Evolutionary conservation across 2,329 filamentous ascomycete genomes (phyloP), one percentile per base, ranked within the genome.

Genomic region (Penicillium sumatraense): DNA sequence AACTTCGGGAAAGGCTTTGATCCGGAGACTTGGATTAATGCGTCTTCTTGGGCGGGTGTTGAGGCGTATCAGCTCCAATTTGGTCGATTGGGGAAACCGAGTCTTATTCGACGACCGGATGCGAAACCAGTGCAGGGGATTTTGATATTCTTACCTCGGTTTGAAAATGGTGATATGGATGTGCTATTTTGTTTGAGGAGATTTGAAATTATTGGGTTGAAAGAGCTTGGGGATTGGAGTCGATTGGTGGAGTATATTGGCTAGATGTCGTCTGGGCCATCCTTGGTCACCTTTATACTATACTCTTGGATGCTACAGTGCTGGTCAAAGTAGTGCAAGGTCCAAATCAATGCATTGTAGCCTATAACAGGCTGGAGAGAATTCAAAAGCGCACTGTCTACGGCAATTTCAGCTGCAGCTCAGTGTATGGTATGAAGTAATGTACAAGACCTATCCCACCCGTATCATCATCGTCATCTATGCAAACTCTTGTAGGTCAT

Each of bases 381-480:
- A 23, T 5, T 40, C 38, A 46, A 40, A 50, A 46, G 27, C 18
- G 24, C 29, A 55, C 40, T 36, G 29, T 54, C 44, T 33, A 40
- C 45, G 40, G 31, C 41, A 31, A 53, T 53, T 26, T 27, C 42
- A 46, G 42, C 42, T 46, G 42, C 24, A 50, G 42, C 42, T 51
- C 41, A 54, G 31, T 61, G 56, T 60, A 53, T 58, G 58, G 53
- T 63, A 55, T 65, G 54, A 64, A 65, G 45, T 66, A 66, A 62
- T 66, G 51, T 66, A 66, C 63, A 66, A 47, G 54, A 56, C 58
- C 62, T 63, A 53, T 56, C 42, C 51, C 47, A 53, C 51, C 60
- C 56, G 36, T 36, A 41, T 64, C 63, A 59, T 63, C 63, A 64
- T 62, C 55, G 33, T 65, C 63, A 65, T 65, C 63, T 66, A 66